Base-by-base conservation (phyloP, 805 yeast genomes). In the Zygoascus tannicola region DNA sequence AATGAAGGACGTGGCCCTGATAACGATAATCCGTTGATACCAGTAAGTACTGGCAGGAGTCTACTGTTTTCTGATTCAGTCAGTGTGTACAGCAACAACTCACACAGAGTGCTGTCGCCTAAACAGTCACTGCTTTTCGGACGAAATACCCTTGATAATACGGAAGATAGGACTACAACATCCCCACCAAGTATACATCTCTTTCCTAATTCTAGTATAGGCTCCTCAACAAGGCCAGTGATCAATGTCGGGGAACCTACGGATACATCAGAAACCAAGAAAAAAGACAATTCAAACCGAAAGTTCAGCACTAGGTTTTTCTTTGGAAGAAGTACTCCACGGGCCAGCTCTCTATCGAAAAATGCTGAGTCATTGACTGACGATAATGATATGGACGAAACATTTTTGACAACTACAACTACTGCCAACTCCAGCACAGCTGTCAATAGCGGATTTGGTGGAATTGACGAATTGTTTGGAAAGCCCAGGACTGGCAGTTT, bases 401-500 rank as follows among this genome's bases (percentile, higher is more conserved):
- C 30, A 12, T 26, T 26, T 12, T 26, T 26, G 30, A 26, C 30
- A 12, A 8, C 30, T 7, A 8, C 30, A 8, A 26, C 30, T 26
- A 26, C 30, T 33, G 19, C 35, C 35, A 33, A 16, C 19, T 33
- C 35, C 15, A 33, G n/a, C n/a, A 26, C 7, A 7, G 30, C 10
- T 8, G 30, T 26, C 10, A 26, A 26, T 26, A 26, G 10, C 30
- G 12, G 30, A 8, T 8, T 8, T 26, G 30, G 30, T 7, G 7
- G 23, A 20, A 19, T 35, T 7, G 30, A 26, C 30, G 30, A 26
- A 12, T 8, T 26, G 21, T 21, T 21, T 8, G 8, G 15, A 18
- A 28, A 49, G 16, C 43, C 50, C 3, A 35, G 57, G 18, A 46
- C 53, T 12, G 55, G 53, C 8, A 52, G 56, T 35, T 45, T 43